Evolutionary conservation across 805 yeast genomes (phyloP), one percentile per base, ranked within the genome.

Genomic region (Tetrapisispora iriomotensis): DNA sequence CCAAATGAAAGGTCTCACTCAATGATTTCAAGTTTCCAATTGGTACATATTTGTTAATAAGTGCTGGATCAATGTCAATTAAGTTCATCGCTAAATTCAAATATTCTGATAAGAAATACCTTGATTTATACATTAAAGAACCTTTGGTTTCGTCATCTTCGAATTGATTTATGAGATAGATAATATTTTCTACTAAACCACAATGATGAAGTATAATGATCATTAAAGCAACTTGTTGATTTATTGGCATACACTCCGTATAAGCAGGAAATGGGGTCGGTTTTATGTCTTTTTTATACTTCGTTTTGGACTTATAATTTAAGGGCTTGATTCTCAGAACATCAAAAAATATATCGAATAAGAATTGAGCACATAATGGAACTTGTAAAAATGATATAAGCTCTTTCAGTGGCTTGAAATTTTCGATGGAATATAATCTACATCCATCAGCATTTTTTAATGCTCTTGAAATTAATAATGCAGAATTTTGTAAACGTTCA

Each of bases 381-480:
- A 75, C 71, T n/a, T 76, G 77, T 31, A 92, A 63, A 54, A 87
- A 79, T 31, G 68, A 60, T 2, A 88, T 61, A 22, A 88, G 61
- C 38, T 75, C 74, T 30, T 62, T 65, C 18, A 88, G 53, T 8
- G 79, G 70, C 40, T 65, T 62, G 45, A 75, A 79, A 42, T 75
- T 62, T 46, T 78, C 66, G 40, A 72, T 67, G 1, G 82, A 70
- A 48, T 79, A 73, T 13, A 80, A 73, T 43, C 79, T 69, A 9
- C 87, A 51, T 0, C 98, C 99, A 10, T 82, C 68, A 76, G 90
- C 80, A 25, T 77, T 70, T 44, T 84, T 82, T 36, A 90, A 60
- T 19, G 84, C 62, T 4, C 72, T 56, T 0, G 82, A 62, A 2
- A 90, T 56, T 8, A 85, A 65, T 31, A 72, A 68, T 0, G 87